Conservation (phyloP, 805 yeast species). For the Pichia nanzhaoensis region DNA sequence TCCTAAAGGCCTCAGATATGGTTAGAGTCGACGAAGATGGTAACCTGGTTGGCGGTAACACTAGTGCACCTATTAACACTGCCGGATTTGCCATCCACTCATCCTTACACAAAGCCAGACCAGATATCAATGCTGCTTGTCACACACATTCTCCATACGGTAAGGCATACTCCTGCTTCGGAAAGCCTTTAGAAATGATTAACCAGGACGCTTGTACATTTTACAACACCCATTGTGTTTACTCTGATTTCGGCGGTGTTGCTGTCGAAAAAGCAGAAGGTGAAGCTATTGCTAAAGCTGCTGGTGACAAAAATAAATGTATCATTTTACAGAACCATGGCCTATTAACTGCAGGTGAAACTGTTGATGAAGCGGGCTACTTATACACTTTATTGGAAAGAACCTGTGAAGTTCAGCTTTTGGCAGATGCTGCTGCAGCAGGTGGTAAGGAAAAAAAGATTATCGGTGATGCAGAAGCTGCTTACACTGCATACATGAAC, state of each 20-base stretch:
- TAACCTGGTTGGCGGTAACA: conserved; percentile 51
- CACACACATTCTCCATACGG: conserved; percentile 64
- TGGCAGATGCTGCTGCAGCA: conserved; percentile 23
- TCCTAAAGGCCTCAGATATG: conserved; percentile 54
- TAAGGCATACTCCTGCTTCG: conserved; percentile 59
- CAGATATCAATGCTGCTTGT: conserved; percentile 66
- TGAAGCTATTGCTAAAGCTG: conserved; percentile 48
- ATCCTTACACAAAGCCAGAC: conserved; percentile 59
- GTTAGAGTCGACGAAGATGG: conserved; percentile 60
- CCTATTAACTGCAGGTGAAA: conserved; percentile 58
- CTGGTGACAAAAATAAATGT: conserved; percentile 52
- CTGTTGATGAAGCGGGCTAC: conserved; percentile 62
- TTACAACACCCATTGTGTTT: conserved; percentile 60
- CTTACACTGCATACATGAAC: conserved; percentile 51
- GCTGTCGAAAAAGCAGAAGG: conserved; percentile 66
- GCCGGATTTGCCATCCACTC: conserved; percentile 71
- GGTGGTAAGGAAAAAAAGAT: conserved; percentile 34
- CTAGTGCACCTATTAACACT: conserved; percentile 43
- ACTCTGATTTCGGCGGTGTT: conserved; percentile 69
- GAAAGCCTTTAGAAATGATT: conserved; percentile 65
- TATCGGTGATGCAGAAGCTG: conserved; percentile 58
- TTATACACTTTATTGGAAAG: conserved; percentile 2
- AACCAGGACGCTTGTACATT: conserved; percentile 72
- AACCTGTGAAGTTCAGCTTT: conserved; percentile 2
- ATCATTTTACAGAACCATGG: conserved; percentile 66